phyloP scores from a whole-genome alignment of 2,329 filamentous ascomycete genomes.

The Phyllosticta capitalensis region DNA sequence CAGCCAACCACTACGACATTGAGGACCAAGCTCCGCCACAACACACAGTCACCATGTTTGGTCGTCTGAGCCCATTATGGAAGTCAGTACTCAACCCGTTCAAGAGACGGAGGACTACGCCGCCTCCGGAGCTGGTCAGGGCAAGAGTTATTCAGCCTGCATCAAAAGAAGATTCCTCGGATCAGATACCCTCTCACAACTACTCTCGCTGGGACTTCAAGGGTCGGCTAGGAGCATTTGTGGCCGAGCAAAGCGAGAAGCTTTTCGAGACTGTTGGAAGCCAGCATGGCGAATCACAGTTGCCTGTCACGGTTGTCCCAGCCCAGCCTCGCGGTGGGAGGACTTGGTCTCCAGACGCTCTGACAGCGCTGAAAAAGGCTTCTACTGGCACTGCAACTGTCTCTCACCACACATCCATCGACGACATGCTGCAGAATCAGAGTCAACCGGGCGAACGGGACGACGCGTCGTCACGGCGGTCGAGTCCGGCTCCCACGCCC shows the following conservation, averaged over 20 bases:
- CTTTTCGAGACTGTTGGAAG: conserved; percentile 29
- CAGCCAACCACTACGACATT: conserved; percentile 1
- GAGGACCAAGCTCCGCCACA: conserved; percentile 7
- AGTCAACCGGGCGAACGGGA: background rate
- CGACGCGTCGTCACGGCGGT: background rate
- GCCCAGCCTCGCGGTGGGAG: conserved; percentile 45
- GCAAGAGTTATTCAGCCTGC: conserved; percentile 42
- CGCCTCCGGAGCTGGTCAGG: conserved; percentile 50
- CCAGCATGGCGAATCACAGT: conserved; percentile 28
- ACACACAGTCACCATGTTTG: conserved; percentile 8
- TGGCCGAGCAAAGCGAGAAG: conserved; percentile 39
- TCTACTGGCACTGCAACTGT: background rate
- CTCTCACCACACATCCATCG: background rate
- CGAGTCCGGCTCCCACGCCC: background rate
- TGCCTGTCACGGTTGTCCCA: conserved; percentile 53
- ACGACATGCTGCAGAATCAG: background rate
- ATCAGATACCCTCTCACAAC: conserved; percentile 24
- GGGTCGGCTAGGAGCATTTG: conserved; percentile 38
- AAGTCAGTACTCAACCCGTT: conserved; percentile 39
- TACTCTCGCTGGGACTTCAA: conserved; percentile 36
- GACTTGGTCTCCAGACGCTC: conserved; percentile 43
- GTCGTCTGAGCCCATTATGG: conserved; percentile 5
- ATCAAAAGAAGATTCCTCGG: conserved; percentile 19
- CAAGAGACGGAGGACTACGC: conserved; percentile 46
- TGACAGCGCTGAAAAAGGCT: conserved; percentile 3